phyloP scores from a whole-genome alignment of 1,284 basidiomycete species.

The Hemileccinum hortonii region DNA sequence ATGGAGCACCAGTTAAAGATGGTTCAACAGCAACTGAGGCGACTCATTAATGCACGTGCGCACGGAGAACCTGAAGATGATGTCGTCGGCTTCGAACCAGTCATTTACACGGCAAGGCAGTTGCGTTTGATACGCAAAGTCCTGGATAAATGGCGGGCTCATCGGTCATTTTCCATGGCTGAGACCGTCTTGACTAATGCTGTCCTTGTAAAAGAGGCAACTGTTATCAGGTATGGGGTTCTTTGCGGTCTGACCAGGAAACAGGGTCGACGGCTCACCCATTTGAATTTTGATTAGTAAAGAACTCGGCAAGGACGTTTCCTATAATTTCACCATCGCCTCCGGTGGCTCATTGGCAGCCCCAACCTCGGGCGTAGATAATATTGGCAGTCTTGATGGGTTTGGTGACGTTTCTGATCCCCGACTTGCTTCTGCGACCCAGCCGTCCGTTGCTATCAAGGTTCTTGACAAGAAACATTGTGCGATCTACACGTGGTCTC shows the following conservation, averaged over 20 bases:
- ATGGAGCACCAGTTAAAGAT: conserved; percentile 85
- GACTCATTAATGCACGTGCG: conserved; percentile 76
- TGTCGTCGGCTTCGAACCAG: conserved; percentile 66
- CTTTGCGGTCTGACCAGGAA: neutral
- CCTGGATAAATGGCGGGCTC: conserved; percentile 80
- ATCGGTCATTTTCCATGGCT: conserved; percentile 88
- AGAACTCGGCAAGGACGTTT: conserved; percentile 81
- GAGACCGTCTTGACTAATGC: conserved; percentile 86
- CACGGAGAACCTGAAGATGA: conserved; percentile 69
- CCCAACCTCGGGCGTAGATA: conserved; percentile 82
- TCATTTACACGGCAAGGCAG: conserved; percentile 79
- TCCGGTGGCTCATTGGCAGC: conserved; percentile 79
- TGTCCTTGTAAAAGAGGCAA: conserved; percentile 90
- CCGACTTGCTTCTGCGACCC: conserved; percentile 64
- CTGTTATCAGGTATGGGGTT: conserved; percentile 77
- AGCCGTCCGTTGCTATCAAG: conserved; percentile 87
- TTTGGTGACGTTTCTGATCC: conserved; percentile 91
- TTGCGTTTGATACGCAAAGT: conserved; percentile 78
- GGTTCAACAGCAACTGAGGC: conserved; percentile 81
- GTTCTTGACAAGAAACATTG: conserved; percentile 85
- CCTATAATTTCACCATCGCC: conserved; percentile 90
- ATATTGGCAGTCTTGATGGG: conserved; percentile 84
- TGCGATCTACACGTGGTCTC: conserved; percentile 88
- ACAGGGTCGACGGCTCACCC: conserved; percentile 6
- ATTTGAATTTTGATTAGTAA: conserved; percentile 50